A percentile compares a stretch with the other conserved stretches of the same genome.
phyloP scores from a whole-genome alignment of 164 flowering plant species.

The Vitis cinerea region DNA sequence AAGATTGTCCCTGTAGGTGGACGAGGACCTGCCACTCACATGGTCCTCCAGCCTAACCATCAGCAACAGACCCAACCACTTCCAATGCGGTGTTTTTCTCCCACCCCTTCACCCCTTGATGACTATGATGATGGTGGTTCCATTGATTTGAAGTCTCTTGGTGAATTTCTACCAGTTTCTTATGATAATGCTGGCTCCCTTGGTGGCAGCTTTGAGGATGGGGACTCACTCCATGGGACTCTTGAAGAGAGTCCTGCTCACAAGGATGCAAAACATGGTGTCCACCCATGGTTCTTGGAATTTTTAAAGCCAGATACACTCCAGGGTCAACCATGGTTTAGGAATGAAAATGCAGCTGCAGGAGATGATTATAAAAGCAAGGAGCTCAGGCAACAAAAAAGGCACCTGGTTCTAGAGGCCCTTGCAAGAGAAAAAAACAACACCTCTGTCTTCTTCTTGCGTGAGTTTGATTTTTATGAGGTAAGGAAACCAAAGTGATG shows the following conservation, averaged over 20 bases:
- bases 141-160: conserved; percentile 10
- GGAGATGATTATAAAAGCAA: background rate
- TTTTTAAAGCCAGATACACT: conserved; percentile 32
- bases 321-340: conserved; percentile 18
- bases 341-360: background rate
- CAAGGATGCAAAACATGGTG: background rate
- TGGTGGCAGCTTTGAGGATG: conserved; percentile 2
- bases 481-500: conserved; percentile 17
- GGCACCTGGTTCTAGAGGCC: conserved; percentile 23
- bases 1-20: conserved; percentile 37
- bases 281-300: conserved; percentile 20
- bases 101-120: conserved; percentile 6
- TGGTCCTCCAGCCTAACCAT: conserved; percentile 44
- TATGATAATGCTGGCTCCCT: conserved; percentile 4
- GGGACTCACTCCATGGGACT: background rate
- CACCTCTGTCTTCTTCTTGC: conserved; percentile 33
- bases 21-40: conserved; percentile 40
- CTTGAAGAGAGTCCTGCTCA: conserved; percentile 2
- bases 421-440: conserved; percentile 22
- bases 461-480: conserved; percentile 30
- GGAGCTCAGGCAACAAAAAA: background rate
- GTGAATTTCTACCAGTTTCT: conserved; percentile 11
- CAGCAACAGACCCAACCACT: background rate
- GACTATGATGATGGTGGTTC: conserved; percentile 8
- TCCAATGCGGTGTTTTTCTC: background rate